Conservation (phyloP, 306 rosid species). For the Trifolium dubium region DNA sequence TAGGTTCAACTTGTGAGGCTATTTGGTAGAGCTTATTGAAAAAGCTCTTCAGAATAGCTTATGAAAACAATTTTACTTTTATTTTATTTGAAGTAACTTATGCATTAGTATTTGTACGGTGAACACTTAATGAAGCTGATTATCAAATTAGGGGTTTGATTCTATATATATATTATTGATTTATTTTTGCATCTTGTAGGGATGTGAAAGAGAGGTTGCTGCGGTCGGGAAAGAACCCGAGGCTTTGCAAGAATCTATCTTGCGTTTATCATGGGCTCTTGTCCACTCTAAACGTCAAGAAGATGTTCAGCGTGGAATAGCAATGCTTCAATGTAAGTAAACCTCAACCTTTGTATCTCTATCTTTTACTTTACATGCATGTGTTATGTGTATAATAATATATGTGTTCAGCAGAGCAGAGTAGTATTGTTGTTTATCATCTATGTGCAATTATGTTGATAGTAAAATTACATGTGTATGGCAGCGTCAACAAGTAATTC, state of each 20-base stretch:
- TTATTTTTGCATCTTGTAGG: conserved; percentile 50
- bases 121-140: not conserved
- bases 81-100: not conserved
- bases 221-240: conserved; percentile 71
- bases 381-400: no score
- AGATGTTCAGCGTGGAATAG: conserved; percentile 93
- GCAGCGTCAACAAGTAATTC: conserved; percentile 73
- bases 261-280: conserved; percentile 95
- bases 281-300: conserved; percentile 81
- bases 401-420: conserved; percentile 2
- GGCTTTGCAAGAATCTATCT: conserved; percentile 58
- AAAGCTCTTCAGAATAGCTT: not conserved
- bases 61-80: not conserved
- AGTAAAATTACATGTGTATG: not conserved
- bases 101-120: not conserved
- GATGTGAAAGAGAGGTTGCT: conserved; percentile 84
- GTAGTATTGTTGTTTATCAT: not conserved
- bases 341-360: not conserved
- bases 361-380: not conserved
- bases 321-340: conserved; percentile 90
- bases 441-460: conserved; percentile 3
- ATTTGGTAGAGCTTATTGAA: not conserved
- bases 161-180: no score
- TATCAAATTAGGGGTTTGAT: not conserved
- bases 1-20: not conserved